phyloP scores from a whole-genome alignment of 2,329 filamentous ascomycete species.

The Exophiala sideris region DNA sequence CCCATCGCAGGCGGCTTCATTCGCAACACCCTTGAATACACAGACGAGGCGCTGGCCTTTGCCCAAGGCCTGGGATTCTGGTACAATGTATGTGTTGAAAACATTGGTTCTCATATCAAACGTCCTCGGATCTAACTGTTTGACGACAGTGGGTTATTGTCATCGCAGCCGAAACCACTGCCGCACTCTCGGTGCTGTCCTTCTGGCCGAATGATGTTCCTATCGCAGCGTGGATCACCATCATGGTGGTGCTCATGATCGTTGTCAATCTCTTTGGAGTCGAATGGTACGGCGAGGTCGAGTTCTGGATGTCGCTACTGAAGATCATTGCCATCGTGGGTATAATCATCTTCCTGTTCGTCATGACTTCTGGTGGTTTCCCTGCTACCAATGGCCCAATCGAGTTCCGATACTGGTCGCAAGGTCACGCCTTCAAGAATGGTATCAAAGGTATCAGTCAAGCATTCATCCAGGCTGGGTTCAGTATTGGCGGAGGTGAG shows the following conservation, averaged over 20 bases:
- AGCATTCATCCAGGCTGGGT: slow-evolving; percentile 46
- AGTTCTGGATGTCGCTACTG: slow-evolving; percentile 43
- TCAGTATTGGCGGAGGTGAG: slow-evolving; percentile 34
- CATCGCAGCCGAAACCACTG: slow-evolving; percentile 45
- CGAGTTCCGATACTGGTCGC: slow-evolving; percentile 6
- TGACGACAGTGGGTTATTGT: slow-evolving; percentile 25
- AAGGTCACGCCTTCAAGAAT: slow-evolving; percentile 39
- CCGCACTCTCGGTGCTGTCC: slow-evolving; percentile 41
- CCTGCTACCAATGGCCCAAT: slow-evolving; percentile 44
- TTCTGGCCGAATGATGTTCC: slow-evolving; percentile 47
- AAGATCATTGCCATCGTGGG: slow-evolving; percentile 51
- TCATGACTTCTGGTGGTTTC: slow-evolving; percentile 28
- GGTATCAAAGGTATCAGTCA: slow-evolving; percentile 27
- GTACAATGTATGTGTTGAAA: background rate
- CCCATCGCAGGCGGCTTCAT: background rate
- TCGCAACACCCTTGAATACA: background rate
- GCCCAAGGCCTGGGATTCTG: background rate
- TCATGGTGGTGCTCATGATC: slow-evolving; percentile 33
- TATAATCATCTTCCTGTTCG: slow-evolving; percentile 45
- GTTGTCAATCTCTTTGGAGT: slow-evolving; percentile 45
- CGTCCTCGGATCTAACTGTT: background rate
- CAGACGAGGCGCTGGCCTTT: background rate
- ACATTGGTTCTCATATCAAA: too few relatives aligned
- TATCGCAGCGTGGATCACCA: slow-evolving; percentile 44
- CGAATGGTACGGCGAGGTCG: slow-evolving; percentile 45